Percentiles rank a stretch among this genome's conserved stretches.
Conservation (phyloP, 2,329 filamentous ascomycete genomes). For the Colletotrichum echinochloae region DNA sequence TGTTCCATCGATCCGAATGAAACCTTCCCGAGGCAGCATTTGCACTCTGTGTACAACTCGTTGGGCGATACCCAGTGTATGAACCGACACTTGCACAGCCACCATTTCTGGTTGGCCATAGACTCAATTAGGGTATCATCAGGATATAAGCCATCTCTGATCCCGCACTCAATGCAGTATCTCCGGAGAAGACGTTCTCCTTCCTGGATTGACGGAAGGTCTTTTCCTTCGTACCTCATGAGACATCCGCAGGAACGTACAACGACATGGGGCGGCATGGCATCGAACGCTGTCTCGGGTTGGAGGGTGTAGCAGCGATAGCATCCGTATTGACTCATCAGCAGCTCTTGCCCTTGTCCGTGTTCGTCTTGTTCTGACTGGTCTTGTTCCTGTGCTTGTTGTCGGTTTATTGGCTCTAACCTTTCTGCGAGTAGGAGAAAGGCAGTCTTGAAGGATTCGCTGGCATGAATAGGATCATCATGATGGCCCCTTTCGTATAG, state of each 20-base stretch:
- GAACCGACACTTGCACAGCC: conserved; percentile 54
- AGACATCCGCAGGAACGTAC: not conserved
- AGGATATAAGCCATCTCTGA: conserved; percentile 51
- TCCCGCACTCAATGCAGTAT: conserved; percentile 57
- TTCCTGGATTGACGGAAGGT: conserved; percentile 40
- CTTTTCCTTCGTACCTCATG: not conserved
- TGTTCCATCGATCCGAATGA: not conserved
- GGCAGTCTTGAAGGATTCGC: not conserved
- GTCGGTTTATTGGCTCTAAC: not conserved
- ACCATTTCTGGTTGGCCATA: conserved; percentile 53
- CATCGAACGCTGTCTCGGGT: conserved; percentile 13
- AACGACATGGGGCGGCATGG: not conserved
- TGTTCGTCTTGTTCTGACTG: not conserved
- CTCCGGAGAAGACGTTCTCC: conserved; percentile 46
- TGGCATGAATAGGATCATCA: not conserved
- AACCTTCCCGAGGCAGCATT: not conserved
- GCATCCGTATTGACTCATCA: not conserved
- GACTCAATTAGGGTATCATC: conserved; percentile 55
- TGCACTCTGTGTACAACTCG: conserved; percentile 6
- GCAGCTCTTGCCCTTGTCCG: not conserved
- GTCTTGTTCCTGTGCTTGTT: not conserved
- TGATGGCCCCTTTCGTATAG: not conserved
- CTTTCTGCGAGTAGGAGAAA: not conserved
- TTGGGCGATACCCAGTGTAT: not conserved
- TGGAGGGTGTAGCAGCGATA: conserved; percentile 41